These are phyloP conservation scores for Perkinsus marinus DNA, from an alignment of 169 alveolate genomes.

Conservation along the genomic window DNA sequence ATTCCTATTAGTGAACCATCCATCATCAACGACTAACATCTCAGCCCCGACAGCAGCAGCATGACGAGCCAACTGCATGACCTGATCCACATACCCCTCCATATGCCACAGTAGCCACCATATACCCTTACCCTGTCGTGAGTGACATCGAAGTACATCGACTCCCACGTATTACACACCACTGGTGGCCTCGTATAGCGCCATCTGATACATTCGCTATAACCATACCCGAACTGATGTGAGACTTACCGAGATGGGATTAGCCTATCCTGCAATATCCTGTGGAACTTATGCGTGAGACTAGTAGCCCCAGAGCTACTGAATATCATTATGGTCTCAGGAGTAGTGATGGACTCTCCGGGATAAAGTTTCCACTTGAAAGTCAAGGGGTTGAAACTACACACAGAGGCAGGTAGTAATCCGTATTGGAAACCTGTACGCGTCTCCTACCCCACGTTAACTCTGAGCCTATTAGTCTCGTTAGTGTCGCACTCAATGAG, in stretches of 20 bases:
- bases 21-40: background rate
- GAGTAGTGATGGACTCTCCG: background rate
- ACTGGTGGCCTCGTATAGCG: background rate
- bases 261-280: background rate
- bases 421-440: background rate
- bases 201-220: background rate
- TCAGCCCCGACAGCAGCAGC: background rate
- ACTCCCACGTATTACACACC: background rate
- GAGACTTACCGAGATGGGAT: background rate
- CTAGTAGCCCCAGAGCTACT: background rate
- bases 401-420: background rate
- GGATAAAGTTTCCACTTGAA: background rate
- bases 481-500: background rate
- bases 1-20: background rate
- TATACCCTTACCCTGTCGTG: background rate
- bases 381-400: background rate
- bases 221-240: no score
- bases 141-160: background rate
- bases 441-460: background rate
- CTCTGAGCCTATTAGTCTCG: background rate
- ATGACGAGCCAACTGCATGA: background rate
- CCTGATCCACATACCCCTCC: background rate
- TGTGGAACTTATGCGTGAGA: background rate
- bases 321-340: background rate
- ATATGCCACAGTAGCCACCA: background rate